These are phyloP conservation scores for Arthrinium phaeospermum DNA, from an alignment of 2,329 filamentous ascomycete genomes.

Conservation along the genomic window DNA sequence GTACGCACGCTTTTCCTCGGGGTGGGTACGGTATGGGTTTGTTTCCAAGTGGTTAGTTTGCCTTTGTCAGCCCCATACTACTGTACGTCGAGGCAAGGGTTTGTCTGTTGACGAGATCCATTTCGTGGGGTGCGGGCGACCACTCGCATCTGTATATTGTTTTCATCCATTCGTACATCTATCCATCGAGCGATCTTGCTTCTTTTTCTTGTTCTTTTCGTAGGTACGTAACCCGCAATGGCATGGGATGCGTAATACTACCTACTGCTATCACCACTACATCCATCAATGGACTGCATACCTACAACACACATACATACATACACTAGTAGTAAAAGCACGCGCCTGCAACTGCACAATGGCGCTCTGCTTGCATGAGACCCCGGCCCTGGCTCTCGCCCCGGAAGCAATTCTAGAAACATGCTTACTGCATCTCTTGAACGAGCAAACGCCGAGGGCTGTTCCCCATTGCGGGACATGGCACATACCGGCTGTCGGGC, in stretches of 20 bases:
- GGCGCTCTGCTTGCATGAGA: neutral
- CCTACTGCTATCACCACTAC: neutral
- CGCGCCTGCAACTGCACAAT: neutral
- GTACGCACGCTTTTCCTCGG: neutral
- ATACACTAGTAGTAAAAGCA: neutral
- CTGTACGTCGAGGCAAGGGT: neutral
- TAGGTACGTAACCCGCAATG: neutral
- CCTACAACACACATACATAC: too few species aligned
- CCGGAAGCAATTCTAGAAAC: neutral
- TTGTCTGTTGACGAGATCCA: neutral
- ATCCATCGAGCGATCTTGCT: neutral
- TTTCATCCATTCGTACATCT: neutral
- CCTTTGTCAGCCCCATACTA: neutral
- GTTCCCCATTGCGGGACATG: neutral
- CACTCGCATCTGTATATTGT: constrained; percentile 11
- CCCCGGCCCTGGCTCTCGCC: neutral
- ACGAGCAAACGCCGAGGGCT: neutral
- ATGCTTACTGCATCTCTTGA: neutral
- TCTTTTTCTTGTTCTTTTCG: neutral
- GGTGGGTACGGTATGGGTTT: neutral
- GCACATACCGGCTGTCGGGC: neutral
- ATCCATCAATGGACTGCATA: neutral
- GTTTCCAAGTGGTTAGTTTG: neutral
- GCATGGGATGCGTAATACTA: neutral
- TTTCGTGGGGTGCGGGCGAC: neutral